Base-by-base conservation (phyloP, 2,329 filamentous ascomycete genomes). In the Alternaria gaisen region DNA sequence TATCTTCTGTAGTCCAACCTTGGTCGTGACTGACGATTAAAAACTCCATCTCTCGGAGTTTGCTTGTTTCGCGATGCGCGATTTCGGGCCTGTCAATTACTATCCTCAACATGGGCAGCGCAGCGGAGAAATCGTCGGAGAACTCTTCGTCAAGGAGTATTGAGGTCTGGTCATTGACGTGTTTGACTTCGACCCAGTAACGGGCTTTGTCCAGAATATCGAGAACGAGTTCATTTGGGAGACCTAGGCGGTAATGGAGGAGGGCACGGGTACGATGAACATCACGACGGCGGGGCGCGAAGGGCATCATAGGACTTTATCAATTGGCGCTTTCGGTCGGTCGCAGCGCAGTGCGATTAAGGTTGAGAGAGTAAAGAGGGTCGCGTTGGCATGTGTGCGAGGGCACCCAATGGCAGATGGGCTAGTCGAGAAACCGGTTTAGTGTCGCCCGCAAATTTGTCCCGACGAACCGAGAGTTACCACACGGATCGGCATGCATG, bases 21-120 rank as follows among this genome's bases (percentile, higher is more conserved):
- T 72, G 68, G 56, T 72, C 44, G 42, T 72, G 67, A 32, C 68
- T 71, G 24, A 63, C 64, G 26, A 71, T 47, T 3, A 53, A 34
- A 22, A 66, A 71, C 24, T 63, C 59, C n/a, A 70, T 61, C 22
- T 66, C 64, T 38, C 62, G 57, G 42, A 66, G 40, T 36, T 63
- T 67, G 9, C 44, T 42, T 5, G 56, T 32, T 50, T 40, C 34
- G 36, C 24, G 32, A 38, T 12, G 40, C 34, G 32, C n/a, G 16
- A 22, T 34, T 26, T 48, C 24, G 41, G 24, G 9, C 6, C 22
- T 43, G 12, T 47, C 53, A 8, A 60, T 38, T 5, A n/a, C 43
- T n/a, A 60, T 40, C 18, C 40, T 55, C 30, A 65, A 36, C 20
- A 64, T 59, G 2, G 62, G 57, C 28, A 43, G 55, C 12, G 53